Percentiles rank a stretch among this genome's conserved stretches.
These are phyloP conservation scores for Claviceps quebecensis DNA, from an alignment of 2,329 filamentous ascomycete species.

Conservation along the genomic window DNA sequence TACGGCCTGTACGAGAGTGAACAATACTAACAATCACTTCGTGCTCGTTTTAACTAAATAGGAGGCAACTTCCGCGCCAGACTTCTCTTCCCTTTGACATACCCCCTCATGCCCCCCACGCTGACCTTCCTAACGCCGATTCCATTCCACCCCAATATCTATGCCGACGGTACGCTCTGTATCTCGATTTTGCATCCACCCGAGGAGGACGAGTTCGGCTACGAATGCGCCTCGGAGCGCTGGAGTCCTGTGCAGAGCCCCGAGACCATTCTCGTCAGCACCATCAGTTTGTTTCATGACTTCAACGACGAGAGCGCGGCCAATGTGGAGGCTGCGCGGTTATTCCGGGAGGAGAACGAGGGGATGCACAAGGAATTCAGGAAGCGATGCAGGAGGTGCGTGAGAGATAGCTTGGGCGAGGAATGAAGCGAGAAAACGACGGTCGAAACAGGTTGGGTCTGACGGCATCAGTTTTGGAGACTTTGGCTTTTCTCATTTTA, in stretches of 20 bases:
- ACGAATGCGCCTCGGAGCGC: slow-evolving; percentile 78
- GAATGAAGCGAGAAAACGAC: slow-evolving; percentile 25
- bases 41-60: slow-evolving; percentile 18
- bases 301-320: slow-evolving; percentile 94
- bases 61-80: slow-evolving; percentile 85
- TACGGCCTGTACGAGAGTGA: too few relatives aligned
- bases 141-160: slow-evolving; percentile 90
- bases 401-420: slow-evolving; percentile 68
- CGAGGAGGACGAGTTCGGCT: slow-evolving; percentile 86
- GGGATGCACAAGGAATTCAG: slow-evolving; percentile 57
- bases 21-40: too few relatives aligned
- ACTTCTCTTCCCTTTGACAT: slow-evolving; percentile 70
- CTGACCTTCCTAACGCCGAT: slow-evolving; percentile 77
- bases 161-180: slow-evolving; percentile 75
- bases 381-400: slow-evolving; percentile 61
- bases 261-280: slow-evolving; percentile 82
- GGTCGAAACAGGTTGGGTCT: too few relatives aligned
- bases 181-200: slow-evolving; percentile 95
- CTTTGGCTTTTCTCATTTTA: too few relatives aligned
- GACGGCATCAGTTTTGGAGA: too few relatives aligned
- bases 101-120: slow-evolving; percentile 76
- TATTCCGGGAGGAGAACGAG: slow-evolving; percentile 68
- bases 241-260: slow-evolving; percentile 93
- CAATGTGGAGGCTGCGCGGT: slow-evolving; percentile 80
- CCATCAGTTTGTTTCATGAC: slow-evolving; percentile 81